Conservation (phyloP, 192 early-diverging fungal genomes). For the Gonapodya sp. region DNA sequence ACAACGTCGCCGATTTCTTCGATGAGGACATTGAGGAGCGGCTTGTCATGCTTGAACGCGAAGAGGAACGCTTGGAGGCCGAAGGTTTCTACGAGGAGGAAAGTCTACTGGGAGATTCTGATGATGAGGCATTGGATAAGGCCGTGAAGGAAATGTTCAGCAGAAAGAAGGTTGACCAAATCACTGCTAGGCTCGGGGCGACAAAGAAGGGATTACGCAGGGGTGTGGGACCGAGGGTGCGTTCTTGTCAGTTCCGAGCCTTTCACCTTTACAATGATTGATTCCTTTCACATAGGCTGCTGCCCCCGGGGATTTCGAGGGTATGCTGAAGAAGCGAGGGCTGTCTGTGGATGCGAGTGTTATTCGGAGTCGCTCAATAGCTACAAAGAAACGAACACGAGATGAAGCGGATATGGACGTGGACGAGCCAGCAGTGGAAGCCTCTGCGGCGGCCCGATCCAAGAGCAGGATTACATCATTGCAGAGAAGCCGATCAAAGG, state of each 20-base stretch:
- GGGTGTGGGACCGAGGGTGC: background rate
- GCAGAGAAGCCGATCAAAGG: conserved; percentile 20
- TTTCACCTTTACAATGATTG: background rate
- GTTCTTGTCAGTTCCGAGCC: background rate
- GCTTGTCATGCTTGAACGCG: conserved; percentile 87
- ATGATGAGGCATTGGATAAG: conserved; percentile 65
- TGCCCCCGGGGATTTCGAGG: conserved; percentile 47
- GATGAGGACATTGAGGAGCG: conserved; percentile 96
- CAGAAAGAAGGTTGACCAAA: conserved; percentile 62
- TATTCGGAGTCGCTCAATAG: conserved; percentile 17
- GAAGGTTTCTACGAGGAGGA: conserved; percentile 88
- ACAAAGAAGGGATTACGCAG: background rate
- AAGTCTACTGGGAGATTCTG: conserved; percentile 49
- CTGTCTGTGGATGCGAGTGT: conserved; percentile 46
- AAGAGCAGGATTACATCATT: conserved; percentile 16
- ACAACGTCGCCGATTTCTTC: conserved; percentile 97
- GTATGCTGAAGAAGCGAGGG: conserved; percentile 62
- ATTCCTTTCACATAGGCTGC: background rate
- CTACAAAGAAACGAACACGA: background rate
- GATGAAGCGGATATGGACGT: background rate
- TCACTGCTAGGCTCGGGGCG: background rate
- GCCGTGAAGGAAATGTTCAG: conserved; percentile 73
- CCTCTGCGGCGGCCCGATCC: background rate
- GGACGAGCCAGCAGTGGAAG: background rate
- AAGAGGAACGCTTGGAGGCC: conserved; percentile 89